Evolutionary conservation across 2,329 filamentous ascomycete genomes (phyloP), one percentile per base, ranked within the genome.

Genomic region (Fusarium sp.): DNA sequence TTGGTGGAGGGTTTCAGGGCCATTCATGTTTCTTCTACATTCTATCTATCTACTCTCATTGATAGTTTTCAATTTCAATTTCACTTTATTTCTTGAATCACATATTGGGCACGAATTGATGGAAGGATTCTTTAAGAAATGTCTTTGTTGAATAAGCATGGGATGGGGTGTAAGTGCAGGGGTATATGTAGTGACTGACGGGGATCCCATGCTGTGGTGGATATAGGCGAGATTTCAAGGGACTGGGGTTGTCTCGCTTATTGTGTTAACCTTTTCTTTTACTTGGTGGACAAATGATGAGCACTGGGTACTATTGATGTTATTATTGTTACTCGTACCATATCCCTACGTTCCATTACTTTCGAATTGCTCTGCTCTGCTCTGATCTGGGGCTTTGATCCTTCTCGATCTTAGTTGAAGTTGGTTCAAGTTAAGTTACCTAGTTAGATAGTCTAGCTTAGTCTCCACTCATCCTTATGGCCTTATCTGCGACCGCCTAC

Each of bases 401-500:
- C 22, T 38, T 56, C 16, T 59, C 34, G 22, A 38, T 44, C 42
- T 38, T 58, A 63, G 56, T 59, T 72, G 68, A 71, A 60, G 61
- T 45, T 73, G 58, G 65, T 68, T 70, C 68, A 75, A 62, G 63
- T 67, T 54, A 45, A 56, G 38, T 56, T 51, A n/a, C n/a, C n/a
- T n/a, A 29, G 58, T 64, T 66, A 59, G 14, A 4, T 32, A 15
- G 34, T 12, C 34, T 38, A 7, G 34, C 11, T 38, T 38, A 38
- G 63, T 55, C 73, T 72, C 61, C 57, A 63, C 51, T 34, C 43
- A 58, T 59, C 66, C 73, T 71, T 51, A 18, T 50, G 73, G 73
- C 75, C 75, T 51, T 57, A 75, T 75, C 69, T 77, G 71, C 73
- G 67, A 75, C 75, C 76, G 44, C 61, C 61, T 59, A 65, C 63